Evolutionary conservation across 208 protist species (phyloP), one percentile per base, ranked within the genome.

Genomic region (Leishmania gerbilli): DNA sequence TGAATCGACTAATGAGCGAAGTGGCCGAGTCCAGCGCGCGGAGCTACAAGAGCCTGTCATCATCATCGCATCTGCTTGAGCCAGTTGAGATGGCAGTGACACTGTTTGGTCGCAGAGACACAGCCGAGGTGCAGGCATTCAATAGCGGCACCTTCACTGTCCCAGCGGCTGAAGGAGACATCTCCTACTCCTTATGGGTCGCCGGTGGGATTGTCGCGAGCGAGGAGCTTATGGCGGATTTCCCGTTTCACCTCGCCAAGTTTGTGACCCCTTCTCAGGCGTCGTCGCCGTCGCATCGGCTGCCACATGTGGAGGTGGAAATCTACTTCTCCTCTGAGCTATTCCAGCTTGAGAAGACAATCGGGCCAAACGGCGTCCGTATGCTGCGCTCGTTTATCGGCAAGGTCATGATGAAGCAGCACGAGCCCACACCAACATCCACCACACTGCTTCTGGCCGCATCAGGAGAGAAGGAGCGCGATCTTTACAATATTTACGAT

Each of bases 271-370:
- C 79, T 15, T 72, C 84, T 51, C 74, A 34, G 60, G 60, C 7
- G 40, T 31, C n/a, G 71, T 56, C 51, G 34, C 42, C 64, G 31
- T 51, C 79, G 0, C 82, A 83, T 77, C 81, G 87, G 5, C 58
- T 94, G 67, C 94, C 94, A 5, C 83, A 78, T n/a, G 91, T 89
- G 4, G 84, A 86, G 34, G 87, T 97, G 31, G 90, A 97, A 77
- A 87, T 97, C 42, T 97, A 97, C 83, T 97, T 97, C 72, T 97
- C 92, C 2, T 79, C 92, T 0, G 92, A 97, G 60, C 80, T 97
- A 31, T 96, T 93, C 76, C 84, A 94, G 69, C 81, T 96, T 51
- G 78, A 93, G 37, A 83, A 92, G 40, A 79, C 85, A 0, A 60
- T 95, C 71, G 94, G 94, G 56, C 77, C 81, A 15, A 84, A 88